Conservation (phyloP, 805 yeast genomes). For the Ogataea zsoltii region DNA sequence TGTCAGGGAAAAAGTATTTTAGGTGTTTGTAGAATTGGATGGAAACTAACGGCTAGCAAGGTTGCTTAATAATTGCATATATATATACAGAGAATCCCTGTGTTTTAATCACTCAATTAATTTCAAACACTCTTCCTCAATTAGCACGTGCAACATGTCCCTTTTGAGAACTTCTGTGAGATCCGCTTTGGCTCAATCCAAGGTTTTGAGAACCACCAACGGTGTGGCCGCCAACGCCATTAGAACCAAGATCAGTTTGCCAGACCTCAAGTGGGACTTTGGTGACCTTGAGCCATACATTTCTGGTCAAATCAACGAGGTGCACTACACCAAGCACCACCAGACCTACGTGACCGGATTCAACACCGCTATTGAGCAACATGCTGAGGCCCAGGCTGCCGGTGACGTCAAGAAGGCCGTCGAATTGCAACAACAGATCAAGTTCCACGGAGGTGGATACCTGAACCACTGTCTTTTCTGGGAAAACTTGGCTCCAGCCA, state of each 20-base stretch:
- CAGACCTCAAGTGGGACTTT: constrained; percentile 81
- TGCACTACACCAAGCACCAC: constrained; percentile 89
- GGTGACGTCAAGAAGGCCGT: constrained; percentile 62
- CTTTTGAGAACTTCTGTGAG: constrained; percentile 30
- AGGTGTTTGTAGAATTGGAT: not conserved
- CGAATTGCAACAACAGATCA: constrained; percentile 70
- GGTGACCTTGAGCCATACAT: constrained; percentile 85
- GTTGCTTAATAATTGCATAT: too few relatives aligned
- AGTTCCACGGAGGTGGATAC: constrained; percentile 92
- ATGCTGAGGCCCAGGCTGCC: constrained; percentile 59
- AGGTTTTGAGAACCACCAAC: constrained; percentile 12
- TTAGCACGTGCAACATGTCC: constrained; percentile 14
- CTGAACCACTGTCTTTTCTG: constrained; percentile 85
- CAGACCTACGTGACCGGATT: constrained; percentile 87
- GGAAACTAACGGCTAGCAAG: not conserved
- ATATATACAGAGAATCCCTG: too few relatives aligned
- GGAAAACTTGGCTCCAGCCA: constrained; percentile 80
- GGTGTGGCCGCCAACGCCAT: constrained; percentile 24
- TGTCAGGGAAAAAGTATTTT: not conserved
- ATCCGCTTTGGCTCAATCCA: constrained; percentile 22
- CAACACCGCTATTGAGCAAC: constrained; percentile 75
- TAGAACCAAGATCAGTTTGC: constrained; percentile 72
- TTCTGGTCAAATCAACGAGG: constrained; percentile 81
- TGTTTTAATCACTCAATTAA: too few relatives aligned
- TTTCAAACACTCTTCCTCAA: too few relatives aligned